These are phyloP conservation scores for Plasmodium chabaudi DNA, from an alignment of 169 alveolate genomes.

Conservation along the genomic window DNA sequence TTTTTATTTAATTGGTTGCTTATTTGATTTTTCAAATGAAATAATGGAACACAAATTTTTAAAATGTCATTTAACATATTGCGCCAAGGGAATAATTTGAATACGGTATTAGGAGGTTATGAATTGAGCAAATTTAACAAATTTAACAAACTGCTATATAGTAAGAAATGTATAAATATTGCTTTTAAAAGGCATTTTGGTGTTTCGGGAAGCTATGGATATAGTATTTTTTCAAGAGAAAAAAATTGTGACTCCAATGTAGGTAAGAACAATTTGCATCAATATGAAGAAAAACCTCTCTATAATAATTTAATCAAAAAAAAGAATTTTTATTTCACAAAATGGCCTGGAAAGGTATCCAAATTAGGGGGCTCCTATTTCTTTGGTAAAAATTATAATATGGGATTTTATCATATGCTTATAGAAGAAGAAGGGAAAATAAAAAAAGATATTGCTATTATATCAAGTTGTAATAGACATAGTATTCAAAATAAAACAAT, in stretches of 20 bases:
- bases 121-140: conserved; percentile 4
- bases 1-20: not conserved
- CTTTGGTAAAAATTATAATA: conserved; percentile 77
- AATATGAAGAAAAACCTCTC: conserved; percentile 46
- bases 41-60: conserved; percentile 22
- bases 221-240: conserved; percentile 73
- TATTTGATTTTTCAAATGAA: not conserved
- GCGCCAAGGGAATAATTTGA: conserved; percentile 11
- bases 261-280: conserved; percentile 71
- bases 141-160: conserved; percentile 18
- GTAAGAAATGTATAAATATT: not conserved
- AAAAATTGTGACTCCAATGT: conserved; percentile 70
- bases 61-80: conserved; percentile 32
- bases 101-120: conserved; percentile 3
- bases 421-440: conserved; percentile 73
- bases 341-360: conserved; percentile 86
- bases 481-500: conserved; percentile 78
- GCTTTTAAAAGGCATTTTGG: conserved; percentile 54
- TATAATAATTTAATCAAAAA: conserved; percentile 73
- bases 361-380: conserved; percentile 81
- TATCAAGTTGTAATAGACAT: conserved; percentile 80
- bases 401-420: conserved; percentile 77
- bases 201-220: conserved; percentile 75
- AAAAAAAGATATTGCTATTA: conserved; percentile 80
- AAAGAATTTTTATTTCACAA: conserved; percentile 80